phyloP scores from a whole-genome alignment of 768 basidiomycete species.

The Lactarius vividus region DNA sequence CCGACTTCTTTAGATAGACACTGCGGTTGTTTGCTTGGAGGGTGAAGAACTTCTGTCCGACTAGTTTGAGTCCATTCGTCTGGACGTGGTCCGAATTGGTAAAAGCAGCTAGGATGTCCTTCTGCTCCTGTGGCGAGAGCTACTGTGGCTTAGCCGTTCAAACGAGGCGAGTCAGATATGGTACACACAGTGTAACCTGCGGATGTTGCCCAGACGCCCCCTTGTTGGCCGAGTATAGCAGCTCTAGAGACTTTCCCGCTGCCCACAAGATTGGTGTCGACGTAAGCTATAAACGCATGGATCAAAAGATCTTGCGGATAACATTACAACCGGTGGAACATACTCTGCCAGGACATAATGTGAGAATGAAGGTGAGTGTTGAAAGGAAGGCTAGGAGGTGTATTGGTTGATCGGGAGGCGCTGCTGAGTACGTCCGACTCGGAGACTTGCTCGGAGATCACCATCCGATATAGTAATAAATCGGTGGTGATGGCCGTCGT shows the following conservation, averaged over 20 bases:
- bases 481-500: conserved; percentile 17
- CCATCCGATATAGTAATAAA: conserved; percentile 23
- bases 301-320: neutral
- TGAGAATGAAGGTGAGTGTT: conserved; percentile 1
- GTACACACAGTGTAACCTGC: conserved; percentile 55
- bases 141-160: conserved; percentile 33
- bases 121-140: conserved; percentile 66
- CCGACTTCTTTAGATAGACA: conserved; percentile 76
- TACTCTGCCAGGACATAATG: conserved; percentile 29
- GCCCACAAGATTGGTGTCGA: conserved; percentile 76
- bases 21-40: conserved; percentile 48
- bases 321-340: neutral
- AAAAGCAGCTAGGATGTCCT: conserved; percentile 51
- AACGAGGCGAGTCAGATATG: neutral
- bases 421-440: conserved; percentile 6
- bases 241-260: conserved; percentile 71
- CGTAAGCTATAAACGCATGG: conserved; percentile 54
- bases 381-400: conserved; percentile 11
- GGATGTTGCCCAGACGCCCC: conserved; percentile 74
- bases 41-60: conserved; percentile 73
- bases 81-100: conserved; percentile 40
- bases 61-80: conserved; percentile 60
- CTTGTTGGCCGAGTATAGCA: conserved; percentile 69
- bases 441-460: conserved; percentile 25
- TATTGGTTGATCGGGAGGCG: conserved; percentile 14